Evolutionary conservation across 2,329 filamentous ascomycete species (phyloP).

Genomic region (Nemania bipapillata): DNA sequence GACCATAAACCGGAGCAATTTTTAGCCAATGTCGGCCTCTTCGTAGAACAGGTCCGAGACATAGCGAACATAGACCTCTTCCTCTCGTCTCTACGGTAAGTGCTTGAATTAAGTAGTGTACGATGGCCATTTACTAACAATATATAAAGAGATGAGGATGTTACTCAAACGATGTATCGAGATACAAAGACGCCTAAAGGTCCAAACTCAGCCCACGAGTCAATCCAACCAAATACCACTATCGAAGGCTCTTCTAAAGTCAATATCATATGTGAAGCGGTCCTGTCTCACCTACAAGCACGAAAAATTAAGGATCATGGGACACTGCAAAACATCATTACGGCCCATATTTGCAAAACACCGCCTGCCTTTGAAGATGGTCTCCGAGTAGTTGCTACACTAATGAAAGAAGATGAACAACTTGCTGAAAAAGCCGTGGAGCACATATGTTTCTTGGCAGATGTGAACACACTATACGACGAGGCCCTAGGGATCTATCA

Average conservation of each 20-base stretch:
- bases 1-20: slow-evolving; percentile 92
- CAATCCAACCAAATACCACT: slow-evolving; percentile 20
- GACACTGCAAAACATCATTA: slow-evolving; percentile 86
- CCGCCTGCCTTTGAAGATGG: slow-evolving; percentile 91
- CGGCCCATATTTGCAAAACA: slow-evolving; percentile 90
- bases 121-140: slow-evolving; percentile 46
- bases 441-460: slow-evolving; percentile 96
- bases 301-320: slow-evolving; percentile 67
- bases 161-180: slow-evolving; percentile 91
- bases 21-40: slow-evolving; percentile 76
- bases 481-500: slow-evolving; percentile 91
- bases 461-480: slow-evolving; percentile 91
- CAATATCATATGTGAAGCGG: slow-evolving; percentile 87
- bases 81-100: slow-evolving; percentile 81
- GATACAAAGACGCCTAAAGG: slow-evolving; percentile 72
- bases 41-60: slow-evolving; percentile 85
- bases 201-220: slow-evolving; percentile 36
- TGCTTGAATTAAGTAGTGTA: slow-evolving; percentile 5
- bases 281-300: slow-evolving; percentile 73
- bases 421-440: slow-evolving; percentile 90
- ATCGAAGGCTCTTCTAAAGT: slow-evolving; percentile 68
- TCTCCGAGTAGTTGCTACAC: slow-evolving; percentile 77
- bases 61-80: slow-evolving; percentile 89
- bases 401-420: slow-evolving; percentile 74
- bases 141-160: slow-evolving; percentile 79